Percentiles rank a stretch among this genome's conserved stretches.
Evolutionary conservation across 2,329 filamentous ascomycete species (phyloP).

Genomic region (Microdochium nivale): DNA sequence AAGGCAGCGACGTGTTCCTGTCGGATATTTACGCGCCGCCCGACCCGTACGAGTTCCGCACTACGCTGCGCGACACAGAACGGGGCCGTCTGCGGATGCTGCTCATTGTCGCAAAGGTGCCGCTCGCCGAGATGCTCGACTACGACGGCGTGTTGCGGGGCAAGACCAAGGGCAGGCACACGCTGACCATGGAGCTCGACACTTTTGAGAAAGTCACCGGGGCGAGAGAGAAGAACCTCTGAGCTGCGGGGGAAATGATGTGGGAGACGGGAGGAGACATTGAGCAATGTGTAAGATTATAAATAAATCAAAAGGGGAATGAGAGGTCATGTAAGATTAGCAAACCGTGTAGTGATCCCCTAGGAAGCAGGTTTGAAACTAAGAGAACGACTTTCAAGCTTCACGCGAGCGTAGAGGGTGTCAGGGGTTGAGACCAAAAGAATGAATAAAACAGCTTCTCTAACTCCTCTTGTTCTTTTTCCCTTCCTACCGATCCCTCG

Average conservation of each 20-base stretch:
- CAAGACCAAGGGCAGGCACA: constrained; percentile 73
- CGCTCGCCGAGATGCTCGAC: constrained; percentile 92
- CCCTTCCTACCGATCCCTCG: neutral
- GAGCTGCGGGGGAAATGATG: too few species aligned
- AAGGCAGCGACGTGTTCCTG: constrained; percentile 49
- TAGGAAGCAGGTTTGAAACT: too few species aligned
- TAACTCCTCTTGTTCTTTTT: too few species aligned
- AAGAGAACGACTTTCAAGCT: too few species aligned
- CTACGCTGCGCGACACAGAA: constrained; percentile 41
- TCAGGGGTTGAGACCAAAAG: too few species aligned
- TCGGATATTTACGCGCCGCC: constrained; percentile 76
- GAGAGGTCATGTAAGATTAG: too few species aligned
- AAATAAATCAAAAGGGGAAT: too few species aligned
- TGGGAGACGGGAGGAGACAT: too few species aligned
- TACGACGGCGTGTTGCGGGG: constrained; percentile 85
- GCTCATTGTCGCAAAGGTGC: constrained; percentile 77
- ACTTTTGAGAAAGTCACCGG: constrained; percentile 48
- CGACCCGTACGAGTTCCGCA: constrained; percentile 64
- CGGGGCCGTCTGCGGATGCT: constrained; percentile 40
- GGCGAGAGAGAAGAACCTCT: constrained; percentile 41
- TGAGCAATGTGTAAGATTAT: too few species aligned
- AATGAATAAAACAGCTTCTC: too few species aligned
- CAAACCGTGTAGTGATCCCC: too few species aligned
- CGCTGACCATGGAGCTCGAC: constrained; percentile 50
- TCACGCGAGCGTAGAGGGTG: too few species aligned